A percentile compares a stretch with the other conserved stretches of the same genome.
These are phyloP conservation scores for Cercospora berteroae DNA, from an alignment of 2,329 filamentous ascomycete genomes.

Conservation along the genomic window DNA sequence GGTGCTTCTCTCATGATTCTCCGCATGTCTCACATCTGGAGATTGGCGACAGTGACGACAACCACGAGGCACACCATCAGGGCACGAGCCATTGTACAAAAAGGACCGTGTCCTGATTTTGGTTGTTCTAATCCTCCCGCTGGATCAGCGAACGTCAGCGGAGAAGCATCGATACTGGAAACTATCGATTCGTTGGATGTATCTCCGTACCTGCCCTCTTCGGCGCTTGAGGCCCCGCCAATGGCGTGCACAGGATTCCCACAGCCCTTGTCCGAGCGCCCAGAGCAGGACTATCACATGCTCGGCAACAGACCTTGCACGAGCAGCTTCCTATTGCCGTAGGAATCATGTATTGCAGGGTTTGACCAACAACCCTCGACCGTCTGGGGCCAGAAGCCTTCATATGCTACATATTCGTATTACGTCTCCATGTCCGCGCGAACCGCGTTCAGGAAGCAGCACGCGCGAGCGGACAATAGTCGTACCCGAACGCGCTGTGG, in stretches of 20 bases:
- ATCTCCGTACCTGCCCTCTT: constrained; percentile 10
- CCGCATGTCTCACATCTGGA: constrained; percentile 3
- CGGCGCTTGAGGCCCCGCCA: constrained; percentile 1
- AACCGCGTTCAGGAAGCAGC: background rate
- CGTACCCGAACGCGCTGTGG: background rate
- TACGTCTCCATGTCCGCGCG: background rate
- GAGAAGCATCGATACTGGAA: background rate
- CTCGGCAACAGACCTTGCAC: background rate
- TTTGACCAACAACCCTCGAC: background rate
- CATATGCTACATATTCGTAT: background rate
- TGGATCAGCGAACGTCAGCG: constrained; percentile 1
- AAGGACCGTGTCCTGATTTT: constrained; percentile 5
- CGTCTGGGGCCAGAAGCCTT: background rate
- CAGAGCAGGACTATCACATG: background rate
- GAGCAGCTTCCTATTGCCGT: background rate
- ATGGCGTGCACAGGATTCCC: constrained; percentile 2
- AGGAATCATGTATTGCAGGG: background rate
- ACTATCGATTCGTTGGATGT: constrained; percentile 1
- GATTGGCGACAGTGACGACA: background rate
- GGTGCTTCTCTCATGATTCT: background rate
- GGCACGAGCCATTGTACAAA: background rate
- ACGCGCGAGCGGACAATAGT: background rate
- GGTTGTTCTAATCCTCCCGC: constrained; percentile 7
- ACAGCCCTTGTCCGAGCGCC: background rate
- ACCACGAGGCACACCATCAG: background rate